Evolutionary conservation across 2,329 filamentous ascomycete species (phyloP), one percentile per base, ranked within the genome.

Genomic region (Thelonectria olida): DNA sequence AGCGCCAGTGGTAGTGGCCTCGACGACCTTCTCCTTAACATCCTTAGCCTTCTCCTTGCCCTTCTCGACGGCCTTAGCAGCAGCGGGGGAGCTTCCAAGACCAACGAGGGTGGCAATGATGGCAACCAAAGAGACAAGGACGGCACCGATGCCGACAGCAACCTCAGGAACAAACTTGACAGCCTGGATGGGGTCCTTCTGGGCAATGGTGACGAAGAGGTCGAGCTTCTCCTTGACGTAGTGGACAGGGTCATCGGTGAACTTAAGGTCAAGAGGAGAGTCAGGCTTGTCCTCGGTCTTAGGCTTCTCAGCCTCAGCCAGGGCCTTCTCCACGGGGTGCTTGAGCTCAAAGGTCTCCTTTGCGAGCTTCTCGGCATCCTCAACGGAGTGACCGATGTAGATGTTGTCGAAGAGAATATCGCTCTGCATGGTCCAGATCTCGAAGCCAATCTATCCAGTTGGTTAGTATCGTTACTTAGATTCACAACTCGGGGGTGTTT

Each of bases 391-490:
- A 67, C 96, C 96, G 78, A 99, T 93, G 88, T 98, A 99, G 85
- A 99, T 96, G 90, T 99, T 99, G 88, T 98, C 93, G 74, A 99
- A 98, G 74, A 97, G 90, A 73, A 99, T 98, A 77, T 97, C 92
- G 79, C 90, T 97, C 83, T 97, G 95, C 96, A 99, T 99, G 74
- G 96, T 98, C 96, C 96, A 99, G 83, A 99, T 95, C 82, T 99
- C 96, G 75, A 98, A 98, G 73, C 96, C 96, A 82, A 98, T 94
- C 91, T 93, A 75, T 19, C 47, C 23, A 34, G 20, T 15, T 2
- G 27, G 53, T 67, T 62, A 75, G 71, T 66, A 53, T 38, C 7
- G n/a, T n/a, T 20, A n/a, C n/a, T 12, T 6, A 4, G 2, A 19
- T 34, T 23, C 4, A 4, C 20, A n/a, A n/a, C n/a, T n/a, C 25